Evolutionary conservation across 2,329 filamentous ascomycete genomes (phyloP), one percentile per base, ranked within the genome.

Genomic region (Keithomyces neogunnii): DNA sequence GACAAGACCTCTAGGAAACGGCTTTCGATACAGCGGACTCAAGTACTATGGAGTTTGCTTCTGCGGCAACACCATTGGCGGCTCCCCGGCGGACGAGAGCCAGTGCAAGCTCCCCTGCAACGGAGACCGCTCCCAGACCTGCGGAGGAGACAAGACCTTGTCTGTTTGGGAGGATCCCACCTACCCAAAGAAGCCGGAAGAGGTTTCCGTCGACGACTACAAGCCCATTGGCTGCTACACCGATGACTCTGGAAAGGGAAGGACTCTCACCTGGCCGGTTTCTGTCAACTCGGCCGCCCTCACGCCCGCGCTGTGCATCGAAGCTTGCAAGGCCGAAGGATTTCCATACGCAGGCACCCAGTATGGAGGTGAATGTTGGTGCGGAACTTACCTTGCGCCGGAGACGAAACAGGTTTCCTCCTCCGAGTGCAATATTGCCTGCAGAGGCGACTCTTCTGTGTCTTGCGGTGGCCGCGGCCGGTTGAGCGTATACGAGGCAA

Each of bases 221-320:
- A 68, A 70, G 42, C 75, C 81, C 55, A 62, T 77, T n/a, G 84
- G 84, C 51, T 88, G 84, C 68, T 85, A 77, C 59, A 71, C 68
- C 31, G 77, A 79, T 54, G 60, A 68, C 51, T 68, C 67, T 19
- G 55, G 53, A 45, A 55, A 66, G 48, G 70, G 73, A 36, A 71
- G 70, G 47, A 70, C 77, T 30, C 66, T 80, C 45, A 67, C 68
- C 31, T 77, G 72, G 61, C 64, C 64, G 26, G 67, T 73, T 61
- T 56, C 64, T 39, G 53, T 76, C 19, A 61, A 69, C 35, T 51
- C 59, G 13, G 54, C 58, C n/a, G 60, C 56, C 35, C 62, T 77
- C 62, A 76, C 73, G 42, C 72, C 69, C 3, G 63, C 69, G 51
- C 56, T 54, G 33, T 78, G 75, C 50, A 59, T 77, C 52, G 52